Evolutionary conservation across 768 basidiomycete species (phyloP), one percentile per base, ranked within the genome.

Genomic region (Hericium erinaceus): DNA sequence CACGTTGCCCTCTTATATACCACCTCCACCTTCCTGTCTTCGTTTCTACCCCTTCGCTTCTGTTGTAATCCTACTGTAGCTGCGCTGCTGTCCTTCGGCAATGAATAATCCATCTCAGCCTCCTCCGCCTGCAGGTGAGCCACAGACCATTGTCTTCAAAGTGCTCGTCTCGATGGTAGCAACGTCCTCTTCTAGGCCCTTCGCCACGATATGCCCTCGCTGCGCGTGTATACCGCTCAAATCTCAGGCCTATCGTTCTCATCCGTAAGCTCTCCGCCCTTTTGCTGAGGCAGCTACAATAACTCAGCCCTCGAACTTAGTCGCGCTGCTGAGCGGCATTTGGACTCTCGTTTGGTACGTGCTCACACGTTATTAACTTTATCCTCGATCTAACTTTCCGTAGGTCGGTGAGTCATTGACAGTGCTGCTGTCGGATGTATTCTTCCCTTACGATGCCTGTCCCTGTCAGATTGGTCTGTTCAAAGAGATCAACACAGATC

Each of bases 341-440:
- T 90, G 86, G 83, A 64, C 79, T 22, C 69, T 90, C 9, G 69
- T 81, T 58, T 79, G 79, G 88, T 89, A 67, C 70, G 87, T 76
- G 16, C 48, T 0, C 16, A 8, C 15, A 13, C 38, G 33, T 51
- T 48, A 40, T 4, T 9, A 5, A 54, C 39, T n/a, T 40, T 8
- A 24, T 20, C 44, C 22, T 5, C 54, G 7, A 46, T 46, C 15
- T 16, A 28, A 54, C 37, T 20, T 48, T 55, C 15, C 39, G 57
- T 50, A 65, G 16, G 61, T 75, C 74, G 53, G 68, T 65, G 44
- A 18, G 33, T 22, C 40, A 73, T 75, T 68, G 55, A 13, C 28
- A 52, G 12, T 59, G 54, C 39, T 26, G 57, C 57, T 37, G 56
- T 58, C 48, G 50, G 57, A 53, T 8, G 9, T 37, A 38, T 40